Evolutionary conservation across 1,139 yeast genomes (phyloP).

Genomic region (Eremothecium cymbalariae): DNA sequence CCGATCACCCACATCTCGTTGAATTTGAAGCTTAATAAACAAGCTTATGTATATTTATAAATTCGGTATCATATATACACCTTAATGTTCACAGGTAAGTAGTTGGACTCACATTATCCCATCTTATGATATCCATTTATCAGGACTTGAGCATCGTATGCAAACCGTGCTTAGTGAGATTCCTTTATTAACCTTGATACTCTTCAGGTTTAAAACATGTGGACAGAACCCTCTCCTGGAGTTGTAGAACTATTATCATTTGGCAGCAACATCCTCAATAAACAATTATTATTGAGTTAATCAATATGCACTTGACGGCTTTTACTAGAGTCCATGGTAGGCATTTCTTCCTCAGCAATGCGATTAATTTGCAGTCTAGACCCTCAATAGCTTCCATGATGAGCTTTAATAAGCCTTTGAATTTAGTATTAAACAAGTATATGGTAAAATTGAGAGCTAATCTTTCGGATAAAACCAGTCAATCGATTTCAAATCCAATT

Average conservation of each 20-base stretch:
- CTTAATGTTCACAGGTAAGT: too few relatives aligned
- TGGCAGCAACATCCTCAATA: not conserved
- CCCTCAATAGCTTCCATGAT: conserved; percentile 16
- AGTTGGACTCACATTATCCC: too few relatives aligned
- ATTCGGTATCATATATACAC: not conserved
- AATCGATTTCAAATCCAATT: too few relatives aligned
- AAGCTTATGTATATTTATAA: too few relatives aligned
- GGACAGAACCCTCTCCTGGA: not conserved
- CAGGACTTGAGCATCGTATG: too few relatives aligned
- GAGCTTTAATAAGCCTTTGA: too few relatives aligned
- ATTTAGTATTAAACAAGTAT: too few relatives aligned
- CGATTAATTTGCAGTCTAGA: conserved; percentile 12
- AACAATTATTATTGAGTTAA: not conserved
- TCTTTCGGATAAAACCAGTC: too few relatives aligned
- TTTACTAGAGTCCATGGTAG: conserved; percentile 14
- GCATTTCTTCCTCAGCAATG: conserved; percentile 18
- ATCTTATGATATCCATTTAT: too few relatives aligned
- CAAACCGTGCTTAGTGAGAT: conserved; percentile 1
- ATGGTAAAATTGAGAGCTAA: too few relatives aligned
- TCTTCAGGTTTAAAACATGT: not conserved
- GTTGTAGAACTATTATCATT: not conserved
- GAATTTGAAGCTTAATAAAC: conserved; percentile 22
- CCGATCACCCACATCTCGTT: conserved; percentile 13
- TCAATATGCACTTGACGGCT: conserved; percentile 7
- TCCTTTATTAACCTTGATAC: not conserved